Evolutionary conservation across 1,284 basidiomycete species (phyloP).

Genomic region (Ustilago vetiveriae): DNA sequence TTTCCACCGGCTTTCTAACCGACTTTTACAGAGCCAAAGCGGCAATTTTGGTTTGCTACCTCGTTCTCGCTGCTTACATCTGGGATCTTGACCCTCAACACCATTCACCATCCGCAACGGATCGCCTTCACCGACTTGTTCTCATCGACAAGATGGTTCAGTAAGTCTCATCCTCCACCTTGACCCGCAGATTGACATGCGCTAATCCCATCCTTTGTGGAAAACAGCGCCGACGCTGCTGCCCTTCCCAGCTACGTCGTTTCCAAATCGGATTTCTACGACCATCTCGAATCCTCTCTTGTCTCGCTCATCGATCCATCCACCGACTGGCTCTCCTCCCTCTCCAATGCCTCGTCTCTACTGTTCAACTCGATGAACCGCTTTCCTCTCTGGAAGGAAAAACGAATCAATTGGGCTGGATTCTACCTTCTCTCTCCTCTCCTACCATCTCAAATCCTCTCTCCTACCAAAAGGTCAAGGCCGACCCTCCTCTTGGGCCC

Average conservation of each 20-base stretch:
- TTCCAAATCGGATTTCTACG: constrained; percentile 66
- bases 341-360: constrained; percentile 62
- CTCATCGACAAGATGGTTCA: constrained; percentile 22
- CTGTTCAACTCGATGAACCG: constrained; percentile 62
- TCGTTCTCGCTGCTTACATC: too few relatives aligned
- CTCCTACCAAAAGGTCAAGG: background rate
- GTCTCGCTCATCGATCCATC: constrained; percentile 56
- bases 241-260: constrained; percentile 74
- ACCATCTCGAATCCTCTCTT: constrained; percentile 62
- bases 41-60: background rate
- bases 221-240: constrained; percentile 72
- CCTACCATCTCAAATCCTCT: constrained; percentile 44
- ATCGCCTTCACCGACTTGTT: too few relatives aligned
- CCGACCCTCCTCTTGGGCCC: constrained; percentile 67
- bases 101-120: background rate
- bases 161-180: background rate
- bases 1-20: constrained; percentile 4
- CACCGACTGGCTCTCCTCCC: constrained; percentile 62
- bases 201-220: background rate
- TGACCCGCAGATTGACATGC: background rate
- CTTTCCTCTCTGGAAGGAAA: constrained; percentile 50
- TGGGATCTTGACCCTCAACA: background rate
- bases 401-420: constrained; percentile 67
- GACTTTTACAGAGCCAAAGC: background rate
- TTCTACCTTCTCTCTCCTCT: constrained; percentile 68